phyloP scores from a whole-genome alignment of 164 flowering plant species.

The Euptelea pleiosperma region DNA sequence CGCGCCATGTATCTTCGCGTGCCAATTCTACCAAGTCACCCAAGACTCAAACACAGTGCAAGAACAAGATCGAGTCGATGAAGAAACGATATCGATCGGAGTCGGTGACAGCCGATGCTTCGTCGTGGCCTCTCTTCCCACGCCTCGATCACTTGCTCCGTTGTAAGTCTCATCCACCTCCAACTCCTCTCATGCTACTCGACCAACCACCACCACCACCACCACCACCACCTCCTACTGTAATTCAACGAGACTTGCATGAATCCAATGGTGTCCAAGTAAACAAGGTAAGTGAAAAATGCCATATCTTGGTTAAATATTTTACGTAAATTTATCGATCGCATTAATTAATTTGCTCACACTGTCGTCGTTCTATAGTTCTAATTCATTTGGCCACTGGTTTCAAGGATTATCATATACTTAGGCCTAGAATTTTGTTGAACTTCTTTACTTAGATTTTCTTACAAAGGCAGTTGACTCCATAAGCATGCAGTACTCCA shows the following conservation, averaged over 20 bases:
- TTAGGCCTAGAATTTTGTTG: no score
- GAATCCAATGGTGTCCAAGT: constrained; percentile 44
- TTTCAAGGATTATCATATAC: no score
- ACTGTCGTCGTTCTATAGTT: no score
- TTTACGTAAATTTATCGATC: no score
- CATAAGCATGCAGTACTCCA: no score
- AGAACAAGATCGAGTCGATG: constrained; percentile 98
- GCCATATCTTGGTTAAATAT: no score
- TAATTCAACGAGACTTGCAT: constrained; percentile 36
- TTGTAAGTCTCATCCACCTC: constrained; percentile 32
- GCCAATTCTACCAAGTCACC: constrained; percentile 51
- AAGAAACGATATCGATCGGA: constrained; percentile 87
- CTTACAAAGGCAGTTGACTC: no score
- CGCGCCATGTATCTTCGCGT: constrained; percentile 60
- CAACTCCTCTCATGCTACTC: constrained; percentile 18
- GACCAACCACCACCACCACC: constrained; percentile 26
- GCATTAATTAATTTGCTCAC: no score
- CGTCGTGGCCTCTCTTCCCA: constrained; percentile 79
- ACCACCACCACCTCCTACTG: constrained; percentile 20
- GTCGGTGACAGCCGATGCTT: constrained; percentile 51
- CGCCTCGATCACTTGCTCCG: constrained; percentile 72
- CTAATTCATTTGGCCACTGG: no score
- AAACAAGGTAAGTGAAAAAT: no score
- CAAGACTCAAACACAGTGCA: constrained; percentile 93
- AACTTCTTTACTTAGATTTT: no score